phyloP scores from a whole-genome alignment of 1,284 basidiomycete species.

The Sanguinoderma infundibulare region DNA sequence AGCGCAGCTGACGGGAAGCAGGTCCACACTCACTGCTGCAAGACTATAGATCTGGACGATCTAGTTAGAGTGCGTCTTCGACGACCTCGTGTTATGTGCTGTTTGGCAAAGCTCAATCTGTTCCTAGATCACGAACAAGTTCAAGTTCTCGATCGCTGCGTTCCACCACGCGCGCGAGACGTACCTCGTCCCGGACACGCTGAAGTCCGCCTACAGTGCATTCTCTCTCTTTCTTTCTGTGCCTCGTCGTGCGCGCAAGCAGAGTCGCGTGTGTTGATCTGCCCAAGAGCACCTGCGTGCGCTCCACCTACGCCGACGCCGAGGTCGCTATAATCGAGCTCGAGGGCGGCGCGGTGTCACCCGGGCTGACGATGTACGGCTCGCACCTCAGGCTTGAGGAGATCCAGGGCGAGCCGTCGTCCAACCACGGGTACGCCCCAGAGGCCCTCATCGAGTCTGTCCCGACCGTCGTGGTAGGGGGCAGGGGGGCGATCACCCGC shows the following conservation, averaged over 20 bases:
- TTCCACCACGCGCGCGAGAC: conserved; percentile 91
- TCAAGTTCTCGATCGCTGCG: conserved; percentile 80
- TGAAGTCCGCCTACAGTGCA: conserved; percentile 82
- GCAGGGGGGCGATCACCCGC: conserved; percentile 52
- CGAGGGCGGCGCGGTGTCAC: conserved; percentile 50
- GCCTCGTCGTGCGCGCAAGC: conserved; percentile 42
- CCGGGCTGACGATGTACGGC: conserved; percentile 40
- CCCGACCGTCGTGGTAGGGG: conserved; percentile 54
- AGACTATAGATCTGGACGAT: conserved; percentile 45
- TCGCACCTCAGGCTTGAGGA: conserved; percentile 40
- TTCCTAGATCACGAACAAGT: conserved; percentile 72
- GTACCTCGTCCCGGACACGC: no score
- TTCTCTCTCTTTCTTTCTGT: conserved; percentile 73
- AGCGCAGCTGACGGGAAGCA: conserved; percentile 22
- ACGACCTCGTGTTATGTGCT: no score
- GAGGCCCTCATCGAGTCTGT: conserved; percentile 52
- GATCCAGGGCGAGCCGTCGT: conserved; percentile 47
- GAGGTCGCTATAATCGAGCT: conserved; percentile 39
- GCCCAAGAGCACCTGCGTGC: conserved; percentile 9
- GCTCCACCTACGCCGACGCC: conserved; percentile 36
- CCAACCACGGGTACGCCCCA: conserved; percentile 47
- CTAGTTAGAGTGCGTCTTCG: conserved; percentile 57
- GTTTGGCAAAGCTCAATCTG: no score
- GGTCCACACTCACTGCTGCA: conserved; percentile 78
- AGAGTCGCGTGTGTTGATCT: conserved; percentile 26